Percentiles rank a stretch among this genome's conserved stretches.
phyloP scores from a whole-genome alignment of 2,329 filamentous ascomycete genomes.

The Fusarium pseudograminearum region DNA sequence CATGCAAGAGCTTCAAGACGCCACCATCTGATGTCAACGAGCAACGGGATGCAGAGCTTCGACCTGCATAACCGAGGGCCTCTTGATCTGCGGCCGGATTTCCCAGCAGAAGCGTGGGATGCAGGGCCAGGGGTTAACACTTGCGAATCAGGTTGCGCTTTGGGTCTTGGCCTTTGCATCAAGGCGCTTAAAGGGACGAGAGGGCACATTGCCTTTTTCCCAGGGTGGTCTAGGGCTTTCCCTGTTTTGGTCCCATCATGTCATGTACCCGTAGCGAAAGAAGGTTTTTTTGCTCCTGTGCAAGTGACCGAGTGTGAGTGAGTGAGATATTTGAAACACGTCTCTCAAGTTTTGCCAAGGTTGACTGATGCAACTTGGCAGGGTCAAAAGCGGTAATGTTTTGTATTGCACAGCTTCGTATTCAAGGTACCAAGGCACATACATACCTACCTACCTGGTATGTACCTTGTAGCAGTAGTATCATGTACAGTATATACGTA shows the following conservation, averaged over 20 bases:
- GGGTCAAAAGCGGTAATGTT: background rate
- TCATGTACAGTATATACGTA: background rate
- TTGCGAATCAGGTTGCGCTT: slow-evolving; percentile 43
- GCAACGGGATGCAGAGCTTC: slow-evolving; percentile 45
- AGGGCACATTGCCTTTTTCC: slow-evolving; percentile 16
- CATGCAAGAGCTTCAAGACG: slow-evolving; percentile 22
- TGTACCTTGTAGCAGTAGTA: background rate
- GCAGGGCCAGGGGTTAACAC: slow-evolving; percentile 32
- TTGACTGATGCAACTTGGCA: background rate
- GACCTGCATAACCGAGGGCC: slow-evolving; percentile 57
- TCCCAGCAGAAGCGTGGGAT: slow-evolving; percentile 52
- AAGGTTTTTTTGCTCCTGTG: background rate
- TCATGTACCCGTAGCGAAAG: slow-evolving; percentile 12
- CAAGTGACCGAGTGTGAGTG: background rate
- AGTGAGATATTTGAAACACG: slow-evolving; percentile 8
- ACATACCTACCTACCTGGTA: background rate
- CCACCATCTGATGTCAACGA: slow-evolving; percentile 43
- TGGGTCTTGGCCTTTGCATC: slow-evolving; percentile 45
- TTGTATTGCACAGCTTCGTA: background rate
- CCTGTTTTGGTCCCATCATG: slow-evolving; percentile 17
- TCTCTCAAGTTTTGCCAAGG: background rate
- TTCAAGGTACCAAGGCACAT: background rate
- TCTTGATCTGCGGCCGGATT: slow-evolving; percentile 52
- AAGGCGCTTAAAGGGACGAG: slow-evolving; percentile 47
- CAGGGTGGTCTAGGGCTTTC: slow-evolving; percentile 29